A percentile compares a stretch with the other conserved stretches of the same genome.
phyloP scores from a whole-genome alignment of 2,329 filamentous ascomycete species.

The Saccharata proteae region DNA sequence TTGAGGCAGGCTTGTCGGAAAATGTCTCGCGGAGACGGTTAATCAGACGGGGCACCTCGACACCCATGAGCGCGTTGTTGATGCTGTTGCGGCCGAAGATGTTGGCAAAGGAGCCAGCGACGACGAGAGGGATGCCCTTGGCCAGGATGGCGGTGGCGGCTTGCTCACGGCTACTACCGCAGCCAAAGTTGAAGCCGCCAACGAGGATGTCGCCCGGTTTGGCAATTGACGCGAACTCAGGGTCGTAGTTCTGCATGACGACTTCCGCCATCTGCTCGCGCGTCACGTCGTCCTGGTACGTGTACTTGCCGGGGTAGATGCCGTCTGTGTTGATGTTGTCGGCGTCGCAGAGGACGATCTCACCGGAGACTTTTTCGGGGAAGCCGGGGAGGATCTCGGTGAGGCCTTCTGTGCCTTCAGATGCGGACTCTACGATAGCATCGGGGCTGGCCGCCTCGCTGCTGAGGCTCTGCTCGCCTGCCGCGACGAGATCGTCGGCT shows the following conservation, averaged over 20 bases:
- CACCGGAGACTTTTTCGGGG: slow-evolving; percentile 67
- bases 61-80: slow-evolving; percentile 64
- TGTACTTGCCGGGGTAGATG: slow-evolving; percentile 87
- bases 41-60: slow-evolving; percentile 58
- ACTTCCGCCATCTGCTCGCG: slow-evolving; percentile 73
- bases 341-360: slow-evolving; percentile 78
- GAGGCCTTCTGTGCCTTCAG: slow-evolving; percentile 23
- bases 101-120: slow-evolving; percentile 70
- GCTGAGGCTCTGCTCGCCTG: slow-evolving; percentile 37
- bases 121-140: slow-evolving; percentile 66
- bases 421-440: slow-evolving; percentile 18
- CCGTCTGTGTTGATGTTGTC: slow-evolving; percentile 87
- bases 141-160: slow-evolving; percentile 79
- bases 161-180: slow-evolving; percentile 70
- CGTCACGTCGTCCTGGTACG: slow-evolving; percentile 76
- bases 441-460: slow-evolving; percentile 19
- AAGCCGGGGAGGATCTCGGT: slow-evolving; percentile 78
- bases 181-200: slow-evolving; percentile 79
- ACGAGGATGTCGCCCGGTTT: slow-evolving; percentile 70
- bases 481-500: slow-evolving; percentile 50
- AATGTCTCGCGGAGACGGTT: slow-evolving; percentile 53
- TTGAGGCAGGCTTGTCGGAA: slow-evolving; percentile 14
- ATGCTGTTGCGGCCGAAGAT: slow-evolving; percentile 71
- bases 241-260: slow-evolving; percentile 91
- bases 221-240: slow-evolving; percentile 51